Evolutionary conservation across 164 flowering plant genomes (phyloP).

Genomic region (Taxillus chinensis): DNA sequence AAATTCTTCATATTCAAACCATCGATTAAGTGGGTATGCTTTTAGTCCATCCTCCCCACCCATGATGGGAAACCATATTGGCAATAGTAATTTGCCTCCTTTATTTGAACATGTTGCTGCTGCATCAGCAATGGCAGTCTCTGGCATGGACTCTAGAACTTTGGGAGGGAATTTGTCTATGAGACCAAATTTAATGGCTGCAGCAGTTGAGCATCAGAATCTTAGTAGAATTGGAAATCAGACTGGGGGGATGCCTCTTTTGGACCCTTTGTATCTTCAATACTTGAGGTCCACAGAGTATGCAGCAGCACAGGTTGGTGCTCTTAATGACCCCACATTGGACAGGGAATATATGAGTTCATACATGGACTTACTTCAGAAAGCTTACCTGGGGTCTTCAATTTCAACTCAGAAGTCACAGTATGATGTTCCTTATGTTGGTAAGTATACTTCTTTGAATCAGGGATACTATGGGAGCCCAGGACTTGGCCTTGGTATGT

Average conservation of each 20-base stretch:
- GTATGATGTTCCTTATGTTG: conserved; percentile 37
- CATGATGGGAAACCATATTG: conserved; percentile 47
- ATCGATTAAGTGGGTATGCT: conserved; percentile 41
- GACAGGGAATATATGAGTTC: conserved; percentile 45
- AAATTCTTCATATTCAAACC: conserved; percentile 36
- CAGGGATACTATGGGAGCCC: conserved; percentile 57
- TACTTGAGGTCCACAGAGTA: conserved; percentile 55
- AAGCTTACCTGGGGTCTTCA: conserved; percentile 57
- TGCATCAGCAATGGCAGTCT: conserved; percentile 44
- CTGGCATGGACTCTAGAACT: conserved; percentile 43
- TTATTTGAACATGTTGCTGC: conserved; percentile 51
- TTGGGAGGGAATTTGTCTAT: conserved; percentile 44
- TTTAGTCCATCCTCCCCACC: conserved; percentile 50
- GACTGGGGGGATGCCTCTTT: conserved; percentile 30
- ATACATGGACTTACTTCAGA: conserved; percentile 56
- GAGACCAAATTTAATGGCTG: conserved; percentile 42
- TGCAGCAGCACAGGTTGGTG: conserved; percentile 49
- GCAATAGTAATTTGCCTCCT: conserved; percentile 43
- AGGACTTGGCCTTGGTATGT: conserved; percentile 52
- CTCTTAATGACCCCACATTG: conserved; percentile 39
- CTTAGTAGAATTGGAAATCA: conserved; percentile 45
- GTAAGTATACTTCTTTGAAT: conserved; percentile 42
- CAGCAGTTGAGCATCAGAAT: conserved; percentile 43
- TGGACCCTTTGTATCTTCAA: conserved; percentile 70
- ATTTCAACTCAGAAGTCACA: conserved; percentile 68